Base-by-base conservation (phyloP, 352 stramenopile genomes). In the Blastocystis sp. region DNA sequence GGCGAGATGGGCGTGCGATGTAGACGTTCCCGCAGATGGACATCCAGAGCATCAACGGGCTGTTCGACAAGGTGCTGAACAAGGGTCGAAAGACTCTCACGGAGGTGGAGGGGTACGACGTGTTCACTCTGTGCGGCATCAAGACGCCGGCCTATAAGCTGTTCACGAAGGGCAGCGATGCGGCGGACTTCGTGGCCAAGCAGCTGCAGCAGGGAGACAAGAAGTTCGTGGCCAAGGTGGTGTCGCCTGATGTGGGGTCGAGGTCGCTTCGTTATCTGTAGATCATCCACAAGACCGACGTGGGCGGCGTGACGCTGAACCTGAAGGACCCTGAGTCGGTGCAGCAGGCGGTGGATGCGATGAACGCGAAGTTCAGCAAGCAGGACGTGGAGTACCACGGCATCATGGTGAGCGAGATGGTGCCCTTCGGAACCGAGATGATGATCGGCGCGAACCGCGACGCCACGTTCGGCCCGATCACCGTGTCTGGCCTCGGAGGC, bases 401-500 rank as follows among this genome's bases (percentile, higher is more conserved):
- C 59, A 82, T 82, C 37, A 82, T 82, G 73, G 73, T 82, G 59
- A 82, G 73, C 59, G 73, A 82, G 59, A 82, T 82, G 73, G 73
- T 82, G 30, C 54, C 54, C 34, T n/a, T n/a, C n/a, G n/a, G n/a
- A 34, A 34, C 30, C 30, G 66, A 76, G 47, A 79, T 79, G 69
- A 79, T 79, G 69, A 79, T 79, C 55, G 69, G 69, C n/a, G 73
- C 73, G 45, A 82, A 82, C 59, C 54, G 73, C 54, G 73, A 82
- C 59, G 73, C 73, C 7, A 82, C 73, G 24, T 82, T 82, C 59
- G 73, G 73, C 4, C 73, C 73, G 26, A 82, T 82, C 59, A 69
- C 59, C 13, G 73, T 82, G 59, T 66, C 54, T 6, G 73, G 73
- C 2, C 26, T 82, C 9, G 73, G 73, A 37, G 73, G 73, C 59